A percentile compares a stretch with the other conserved stretches of the same genome.
Evolutionary conservation across 768 basidiomycete genomes (phyloP).

Genomic region (Termitomyces sp.): DNA sequence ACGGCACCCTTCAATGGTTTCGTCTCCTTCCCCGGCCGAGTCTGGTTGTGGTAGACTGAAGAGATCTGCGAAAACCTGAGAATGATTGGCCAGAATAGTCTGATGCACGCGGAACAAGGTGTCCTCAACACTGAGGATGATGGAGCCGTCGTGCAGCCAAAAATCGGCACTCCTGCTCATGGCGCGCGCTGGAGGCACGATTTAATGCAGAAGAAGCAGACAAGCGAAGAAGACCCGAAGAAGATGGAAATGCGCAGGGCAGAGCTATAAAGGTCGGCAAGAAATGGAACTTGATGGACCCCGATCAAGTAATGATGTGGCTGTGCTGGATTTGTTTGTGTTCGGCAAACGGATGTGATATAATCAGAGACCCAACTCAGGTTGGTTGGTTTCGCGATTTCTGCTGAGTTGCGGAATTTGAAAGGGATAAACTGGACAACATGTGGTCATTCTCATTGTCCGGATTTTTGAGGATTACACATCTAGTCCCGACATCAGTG

Average conservation of each 20-base stretch:
- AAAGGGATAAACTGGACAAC: no score
- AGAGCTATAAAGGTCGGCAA: neutral
- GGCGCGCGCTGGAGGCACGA: neutral
- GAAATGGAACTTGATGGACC: neutral
- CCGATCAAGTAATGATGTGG: neutral
- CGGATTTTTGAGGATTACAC: neutral
- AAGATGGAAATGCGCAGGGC: neutral
- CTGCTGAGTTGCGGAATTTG: no score
- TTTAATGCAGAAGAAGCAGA: neutral
- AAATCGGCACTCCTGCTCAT: slow-evolving; percentile 20
- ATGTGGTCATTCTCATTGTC: neutral
- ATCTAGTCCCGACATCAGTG: neutral
- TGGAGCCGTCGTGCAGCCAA: slow-evolving; percentile 43
- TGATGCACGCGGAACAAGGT: slow-evolving; percentile 40
- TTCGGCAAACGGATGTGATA: neutral
- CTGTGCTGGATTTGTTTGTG: neutral
- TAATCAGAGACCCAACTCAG: neutral
- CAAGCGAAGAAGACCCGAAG: neutral
- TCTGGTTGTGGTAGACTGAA: slow-evolving; percentile 52
- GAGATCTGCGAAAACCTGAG: slow-evolving; percentile 59
- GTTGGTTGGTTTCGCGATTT: neutral
- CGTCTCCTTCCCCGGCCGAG: slow-evolving; percentile 15
- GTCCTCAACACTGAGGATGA: slow-evolving; percentile 32
- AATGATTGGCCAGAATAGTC: slow-evolving; percentile 44
- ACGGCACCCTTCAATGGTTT: slow-evolving; percentile 42